Evolutionary conservation across 306 rosid species (phyloP), one percentile per base, ranked within the genome.

Genomic region (Trifolium fragiferum): DNA sequence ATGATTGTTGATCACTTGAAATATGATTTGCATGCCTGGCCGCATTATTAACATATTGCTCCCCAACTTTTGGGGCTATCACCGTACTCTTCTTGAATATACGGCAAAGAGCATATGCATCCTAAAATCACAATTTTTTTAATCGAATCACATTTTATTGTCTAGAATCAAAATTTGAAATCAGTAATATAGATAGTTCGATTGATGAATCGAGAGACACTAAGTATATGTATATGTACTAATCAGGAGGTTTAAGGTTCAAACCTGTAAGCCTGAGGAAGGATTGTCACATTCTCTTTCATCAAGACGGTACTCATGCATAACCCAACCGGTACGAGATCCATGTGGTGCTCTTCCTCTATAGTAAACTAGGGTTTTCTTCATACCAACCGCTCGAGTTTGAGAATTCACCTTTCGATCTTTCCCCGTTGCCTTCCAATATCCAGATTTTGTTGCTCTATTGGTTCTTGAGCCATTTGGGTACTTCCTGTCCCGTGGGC

Each of bases 401-500:
- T 88, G 93, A 0, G 97, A 92, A 47, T 91, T 81, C 71, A 94
- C 99, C 70, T 92, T 94, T 3, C 99, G 75, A 38, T 94, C 99
- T 65, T 94, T 94, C 4, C 99, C 99, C 0, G 99, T 94, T 30
- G 99, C 98, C 59, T 94, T 94, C 99, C 99, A 94, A 19, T 94
- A 94, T 32, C 98, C 99, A 0, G 89, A 87, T 81, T 94, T 92
- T 0, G 99, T 94, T 68, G 99, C 99, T 21, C 99, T 81, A 35
- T 94, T 94, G 0, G 99, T 94, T 80, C 99, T 92, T 54, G 99
- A 94, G 21, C 99, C 99, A 8, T 94, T 94, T 4, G 99, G 99
- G 37, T 94, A 94, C 83, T 94, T 94, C 18, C 98, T 83, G 35
- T 94, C 98, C 7, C 98, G 64, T 38, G 99, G 96, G 49, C 99